These are phyloP conservation scores for Venustampulla echinocandica DNA, from an alignment of 495 filamentous ascomycete species.

Conservation along the genomic window DNA sequence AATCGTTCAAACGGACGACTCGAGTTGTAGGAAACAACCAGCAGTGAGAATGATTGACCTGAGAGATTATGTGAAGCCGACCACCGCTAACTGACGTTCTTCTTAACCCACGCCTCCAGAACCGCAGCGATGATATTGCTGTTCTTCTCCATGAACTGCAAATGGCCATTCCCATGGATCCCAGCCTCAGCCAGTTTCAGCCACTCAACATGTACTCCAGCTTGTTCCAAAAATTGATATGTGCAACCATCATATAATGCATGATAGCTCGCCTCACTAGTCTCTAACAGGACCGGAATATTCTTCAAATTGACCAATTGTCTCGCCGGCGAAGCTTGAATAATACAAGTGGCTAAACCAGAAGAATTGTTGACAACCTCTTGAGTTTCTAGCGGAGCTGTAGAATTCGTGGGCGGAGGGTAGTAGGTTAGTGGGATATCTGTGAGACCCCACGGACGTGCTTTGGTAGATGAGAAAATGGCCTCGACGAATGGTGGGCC, in stretches of 20 bases:
- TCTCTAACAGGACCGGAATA: conserved; percentile 40
- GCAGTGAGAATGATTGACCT: no score
- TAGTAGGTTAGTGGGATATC: conserved; percentile 42
- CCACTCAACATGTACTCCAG: conserved; percentile 39
- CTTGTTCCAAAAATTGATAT: conserved; percentile 45
- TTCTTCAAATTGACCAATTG: conserved; percentile 40
- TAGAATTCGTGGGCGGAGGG: conserved; percentile 23
- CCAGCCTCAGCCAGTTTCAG: conserved; percentile 30
- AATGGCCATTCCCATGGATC: conserved; percentile 50
- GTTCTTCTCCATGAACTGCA: conserved; percentile 54
- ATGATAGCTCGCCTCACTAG: conserved; percentile 47
- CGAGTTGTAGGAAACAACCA: no score
- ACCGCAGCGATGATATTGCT: conserved; percentile 38
- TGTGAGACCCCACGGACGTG: conserved; percentile 36
- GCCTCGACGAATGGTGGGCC: conserved; percentile 35
- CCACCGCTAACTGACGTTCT: conserved; percentile 10
- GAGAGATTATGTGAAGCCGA: no score
- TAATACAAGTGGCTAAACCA: conserved; percentile 30
- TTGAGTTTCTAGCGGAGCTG: conserved; percentile 11
- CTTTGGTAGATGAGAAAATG: neutral
- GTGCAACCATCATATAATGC: conserved; percentile 49
- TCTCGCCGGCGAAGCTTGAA: conserved; percentile 41
- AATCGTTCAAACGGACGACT: no score
- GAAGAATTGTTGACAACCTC: conserved; percentile 15
- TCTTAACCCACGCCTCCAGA: conserved; percentile 34